Conservation (phyloP, 2,329 filamentous ascomycete species). For the Blastomyces percursus region DNA sequence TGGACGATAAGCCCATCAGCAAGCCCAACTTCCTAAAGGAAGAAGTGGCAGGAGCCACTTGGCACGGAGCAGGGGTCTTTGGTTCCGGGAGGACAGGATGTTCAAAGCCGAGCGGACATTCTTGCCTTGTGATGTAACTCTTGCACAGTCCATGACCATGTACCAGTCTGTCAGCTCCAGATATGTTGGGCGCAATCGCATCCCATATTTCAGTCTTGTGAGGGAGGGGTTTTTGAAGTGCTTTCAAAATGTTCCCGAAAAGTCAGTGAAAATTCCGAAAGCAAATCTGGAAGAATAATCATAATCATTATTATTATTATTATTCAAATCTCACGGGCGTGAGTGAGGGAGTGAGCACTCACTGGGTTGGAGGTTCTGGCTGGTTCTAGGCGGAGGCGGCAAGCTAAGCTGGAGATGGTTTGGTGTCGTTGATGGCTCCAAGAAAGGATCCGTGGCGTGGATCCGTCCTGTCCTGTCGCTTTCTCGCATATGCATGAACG, state of each 20-base stretch:
- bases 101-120: not conserved
- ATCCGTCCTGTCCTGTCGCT: conserved; percentile 10
- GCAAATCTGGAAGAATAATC: not conserved
- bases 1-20: not conserved
- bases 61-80: conserved; percentile 2
- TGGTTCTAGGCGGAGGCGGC: too few species aligned
- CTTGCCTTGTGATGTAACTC: not conserved
- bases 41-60: conserved; percentile 3
- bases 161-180: not conserved
- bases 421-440: conserved; percentile 1
- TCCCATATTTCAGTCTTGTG: not conserved
- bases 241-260: not conserved
- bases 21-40: not conserved
- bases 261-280: not conserved
- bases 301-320: too few species aligned
- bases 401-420: conserved; percentile 1
- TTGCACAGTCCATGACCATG: not conserved
- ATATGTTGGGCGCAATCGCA: not conserved
- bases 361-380: not conserved
- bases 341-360: too few species aligned
- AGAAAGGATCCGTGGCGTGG: conserved; percentile 8
- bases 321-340: too few species aligned
- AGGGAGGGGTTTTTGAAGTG: not conserved
- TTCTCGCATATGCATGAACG: conserved; percentile 23
- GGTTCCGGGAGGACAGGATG: not conserved